Evolutionary conservation across 331 rosid species (phyloP).

Genomic region (Rosa hybrid): DNA sequence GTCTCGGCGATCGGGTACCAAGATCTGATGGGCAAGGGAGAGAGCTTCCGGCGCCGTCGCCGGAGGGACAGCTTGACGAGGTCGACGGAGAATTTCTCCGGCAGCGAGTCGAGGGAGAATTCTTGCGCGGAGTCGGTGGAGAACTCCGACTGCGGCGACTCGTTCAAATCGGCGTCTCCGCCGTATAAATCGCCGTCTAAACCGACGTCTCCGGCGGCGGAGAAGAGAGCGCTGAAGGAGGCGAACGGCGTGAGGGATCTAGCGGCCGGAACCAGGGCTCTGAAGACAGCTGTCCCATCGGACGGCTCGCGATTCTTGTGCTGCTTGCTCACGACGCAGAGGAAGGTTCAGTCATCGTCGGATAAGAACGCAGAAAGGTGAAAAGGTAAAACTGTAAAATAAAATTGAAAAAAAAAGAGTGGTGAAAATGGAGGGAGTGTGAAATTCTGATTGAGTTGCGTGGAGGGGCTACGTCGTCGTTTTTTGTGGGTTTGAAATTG

Average conservation of each 20-base stretch:
- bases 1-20: conserved; percentile 65
- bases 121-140: conserved; percentile 39
- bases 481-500: background rate
- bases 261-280: conserved; percentile 44
- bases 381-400: conserved; percentile 19
- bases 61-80: conserved; percentile 17
- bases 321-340: conserved; percentile 47
- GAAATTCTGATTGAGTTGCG: background rate
- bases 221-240: conserved; percentile 43
- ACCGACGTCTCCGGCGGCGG: conserved; percentile 29
- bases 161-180: conserved; percentile 33
- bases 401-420: background rate
- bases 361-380: conserved; percentile 15
- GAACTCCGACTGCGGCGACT: conserved; percentile 46
- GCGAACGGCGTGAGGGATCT: conserved; percentile 56
- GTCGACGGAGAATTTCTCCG: conserved; percentile 20
- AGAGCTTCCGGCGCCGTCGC: conserved; percentile 31
- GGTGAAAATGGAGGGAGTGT: background rate
- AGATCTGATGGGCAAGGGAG: conserved; percentile 73
- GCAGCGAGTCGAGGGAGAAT: conserved; percentile 42
- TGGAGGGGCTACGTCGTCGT: background rate
- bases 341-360: conserved; percentile 29
- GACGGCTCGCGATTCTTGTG: conserved; percentile 60
- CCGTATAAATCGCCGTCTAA: conserved; percentile 18
- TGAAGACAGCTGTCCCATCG: conserved; percentile 28